Evolutionary conservation across 257 asterid species (phyloP).

Genomic region (Nicotiana sylvestris): DNA sequence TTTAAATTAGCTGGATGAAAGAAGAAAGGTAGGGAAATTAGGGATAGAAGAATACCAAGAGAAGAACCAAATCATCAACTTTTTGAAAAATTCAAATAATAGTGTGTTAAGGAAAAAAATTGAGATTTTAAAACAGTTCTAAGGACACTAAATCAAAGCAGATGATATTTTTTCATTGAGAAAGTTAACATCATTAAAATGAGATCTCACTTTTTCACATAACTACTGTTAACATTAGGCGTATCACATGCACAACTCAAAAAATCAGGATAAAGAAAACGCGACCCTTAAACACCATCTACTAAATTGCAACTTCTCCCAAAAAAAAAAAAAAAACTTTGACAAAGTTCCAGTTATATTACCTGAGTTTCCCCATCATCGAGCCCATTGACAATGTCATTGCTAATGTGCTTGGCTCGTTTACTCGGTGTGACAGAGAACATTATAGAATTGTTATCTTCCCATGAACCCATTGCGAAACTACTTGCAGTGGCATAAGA

Average conservation of each 20-base stretch:
- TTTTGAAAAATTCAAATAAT: background rate
- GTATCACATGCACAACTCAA: background rate
- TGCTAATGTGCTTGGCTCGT: constrained; percentile 29
- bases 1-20: background rate
- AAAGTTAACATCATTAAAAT: background rate
- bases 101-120: background rate
- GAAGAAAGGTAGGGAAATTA: background rate
- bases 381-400: constrained; percentile 22
- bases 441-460: constrained; percentile 35
- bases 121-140: background rate
- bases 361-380: constrained; percentile 66
- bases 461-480: constrained; percentile 58
- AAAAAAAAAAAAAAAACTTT: background rate
- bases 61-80: background rate
- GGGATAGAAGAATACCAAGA: background rate
- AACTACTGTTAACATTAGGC: background rate
- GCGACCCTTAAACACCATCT: background rate
- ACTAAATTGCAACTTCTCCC: background rate
- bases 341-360: background rate
- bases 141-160: background rate
- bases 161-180: background rate
- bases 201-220: background rate
- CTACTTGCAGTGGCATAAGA: constrained; percentile 29
- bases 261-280: background rate
- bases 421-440: constrained; percentile 46